Conservation (phyloP, 1,139 yeast species). For the Eremothecium sinecaudum region DNA sequence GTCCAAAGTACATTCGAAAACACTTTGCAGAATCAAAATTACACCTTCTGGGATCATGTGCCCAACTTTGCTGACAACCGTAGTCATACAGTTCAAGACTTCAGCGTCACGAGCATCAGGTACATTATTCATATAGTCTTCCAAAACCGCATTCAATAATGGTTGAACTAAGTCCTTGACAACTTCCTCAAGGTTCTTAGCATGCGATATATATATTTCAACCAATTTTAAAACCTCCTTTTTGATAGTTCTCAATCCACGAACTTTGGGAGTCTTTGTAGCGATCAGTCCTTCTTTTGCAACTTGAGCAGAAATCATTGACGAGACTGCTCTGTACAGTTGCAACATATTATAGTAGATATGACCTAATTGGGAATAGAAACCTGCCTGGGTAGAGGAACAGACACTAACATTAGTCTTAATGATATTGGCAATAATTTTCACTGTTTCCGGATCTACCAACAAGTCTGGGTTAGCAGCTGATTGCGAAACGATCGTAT, state of each 20-base stretch:
- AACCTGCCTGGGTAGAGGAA: slow-evolving; percentile 84
- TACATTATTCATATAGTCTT: slow-evolving; percentile 79
- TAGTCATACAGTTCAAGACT: slow-evolving; percentile 88
- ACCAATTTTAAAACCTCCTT: slow-evolving; percentile 85
- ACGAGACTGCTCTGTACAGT: slow-evolving; percentile 78
- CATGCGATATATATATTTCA: slow-evolving; percentile 81
- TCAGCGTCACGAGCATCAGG: slow-evolving; percentile 98
- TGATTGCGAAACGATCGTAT: slow-evolving; percentile 79
- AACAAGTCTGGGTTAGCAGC: slow-evolving; percentile 78
- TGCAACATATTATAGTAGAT: slow-evolving; percentile 87
- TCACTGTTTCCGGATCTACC: slow-evolving; percentile 77
- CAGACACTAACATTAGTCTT: slow-evolving; percentile 95
- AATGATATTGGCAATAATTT: slow-evolving; percentile 83
- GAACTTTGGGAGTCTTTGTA: slow-evolving; percentile 88
- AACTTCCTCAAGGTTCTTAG: slow-evolving; percentile 69
- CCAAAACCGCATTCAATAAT: slow-evolving; percentile 73
- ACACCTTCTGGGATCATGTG: slow-evolving; percentile 85
- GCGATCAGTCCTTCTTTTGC: slow-evolving; percentile 77
- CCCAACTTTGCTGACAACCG: slow-evolving; percentile 81
- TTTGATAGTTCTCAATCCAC: slow-evolving; percentile 92
- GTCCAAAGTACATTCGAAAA: slow-evolving; percentile 86
- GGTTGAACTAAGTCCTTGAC: slow-evolving; percentile 80
- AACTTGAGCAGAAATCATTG: slow-evolving; percentile 77
- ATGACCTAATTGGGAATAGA: slow-evolving; percentile 76
- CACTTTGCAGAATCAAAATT: slow-evolving; percentile 76